Conservation (phyloP, 352 stramenopile genomes). For the Phytopythium oedochilum region DNA sequence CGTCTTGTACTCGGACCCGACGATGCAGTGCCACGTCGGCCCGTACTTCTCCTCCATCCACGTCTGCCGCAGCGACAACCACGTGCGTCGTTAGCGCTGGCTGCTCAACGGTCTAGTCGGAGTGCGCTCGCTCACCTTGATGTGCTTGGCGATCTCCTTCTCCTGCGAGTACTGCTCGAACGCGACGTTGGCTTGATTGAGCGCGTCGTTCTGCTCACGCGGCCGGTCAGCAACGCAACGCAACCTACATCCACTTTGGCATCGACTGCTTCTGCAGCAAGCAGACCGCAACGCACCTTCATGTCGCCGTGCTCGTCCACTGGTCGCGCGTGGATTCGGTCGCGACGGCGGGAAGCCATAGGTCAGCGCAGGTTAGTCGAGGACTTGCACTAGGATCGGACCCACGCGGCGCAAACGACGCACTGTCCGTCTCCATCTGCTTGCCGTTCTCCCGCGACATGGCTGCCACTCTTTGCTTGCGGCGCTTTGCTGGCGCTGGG, state of each 20-base stretch:
- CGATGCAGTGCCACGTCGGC: constrained; percentile 74
- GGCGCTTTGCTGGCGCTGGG: neutral
- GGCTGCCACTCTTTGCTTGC: neutral
- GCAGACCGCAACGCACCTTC: constrained; percentile 39
- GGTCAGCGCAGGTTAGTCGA: neutral
- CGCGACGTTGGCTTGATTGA: constrained; percentile 56
- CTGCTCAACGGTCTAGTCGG: too few species aligned
- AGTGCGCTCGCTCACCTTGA: constrained; percentile 25
- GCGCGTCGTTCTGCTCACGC: constrained; percentile 55
- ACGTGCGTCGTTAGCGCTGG: too few species aligned
- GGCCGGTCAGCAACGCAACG: too few species aligned
- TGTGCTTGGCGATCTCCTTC: constrained; percentile 77
- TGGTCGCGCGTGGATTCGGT: constrained; percentile 8
- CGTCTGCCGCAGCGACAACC: constrained; percentile 11
- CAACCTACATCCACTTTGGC: too few species aligned
- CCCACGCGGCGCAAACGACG: neutral
- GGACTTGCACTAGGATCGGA: neutral
- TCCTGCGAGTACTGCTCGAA: constrained; percentile 77
- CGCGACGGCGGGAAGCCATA: neutral
- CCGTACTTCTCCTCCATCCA: constrained; percentile 70
- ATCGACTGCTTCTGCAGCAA: too few species aligned
- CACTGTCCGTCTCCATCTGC: constrained; percentile 83
- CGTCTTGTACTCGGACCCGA: constrained; percentile 73
- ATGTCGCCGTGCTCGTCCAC: constrained; percentile 84
- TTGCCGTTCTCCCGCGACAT: constrained; percentile 66